Base-by-base conservation (phyloP, 2,329 filamentous ascomycete species). In the Aspergillus ochraceus region DNA sequence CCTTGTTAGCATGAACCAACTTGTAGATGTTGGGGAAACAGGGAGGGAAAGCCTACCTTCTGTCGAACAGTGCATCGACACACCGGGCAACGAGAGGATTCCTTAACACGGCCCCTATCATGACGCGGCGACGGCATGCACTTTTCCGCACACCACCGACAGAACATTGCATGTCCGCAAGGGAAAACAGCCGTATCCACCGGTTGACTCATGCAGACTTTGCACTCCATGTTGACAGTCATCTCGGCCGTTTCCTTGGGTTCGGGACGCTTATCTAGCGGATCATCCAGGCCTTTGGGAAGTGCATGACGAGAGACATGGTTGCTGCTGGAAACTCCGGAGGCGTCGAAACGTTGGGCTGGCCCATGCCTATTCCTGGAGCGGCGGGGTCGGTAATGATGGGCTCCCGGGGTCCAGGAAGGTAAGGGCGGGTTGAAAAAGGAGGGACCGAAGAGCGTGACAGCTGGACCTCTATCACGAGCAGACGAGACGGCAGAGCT, bases 111-210 rank as follows among this genome's bases (percentile, higher is more conserved):
- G 17, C 19, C 22, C 45, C 4, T 20, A 47, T 47, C 45, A 24
- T 47, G 19, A 22, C 19, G 45, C 6, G 11, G 22, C 11, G 45
- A 47, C 9, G 45, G 45, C 9, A 47, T 47, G 20, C 45, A 47
- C 53, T 81, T 76, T 53, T 83, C 80, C 3, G 81, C 81, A 63
- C 83, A 85, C 82, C 82, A 85, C 45, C 77, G 72, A 66, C 83
- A 85, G 75, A 85, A 81, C 36, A 81, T 76, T 61, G 84, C 75
- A 67, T 85, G 83, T 0, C 83, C 83, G 60, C 83, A 86, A 0
- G 83, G 83, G 39, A 85, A 64, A 19, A 83, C 71, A 2, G 80
- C 82, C 6, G 80, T 80, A 60, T 84, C 80, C 0, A 83, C 80
- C 2, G 81, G 52, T 66, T 85, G 83, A 10, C 75, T 75, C 64